These are phyloP conservation scores for Collybia mongolica DNA, from an alignment of 768 basidiomycete species.

Conservation along the genomic window DNA sequence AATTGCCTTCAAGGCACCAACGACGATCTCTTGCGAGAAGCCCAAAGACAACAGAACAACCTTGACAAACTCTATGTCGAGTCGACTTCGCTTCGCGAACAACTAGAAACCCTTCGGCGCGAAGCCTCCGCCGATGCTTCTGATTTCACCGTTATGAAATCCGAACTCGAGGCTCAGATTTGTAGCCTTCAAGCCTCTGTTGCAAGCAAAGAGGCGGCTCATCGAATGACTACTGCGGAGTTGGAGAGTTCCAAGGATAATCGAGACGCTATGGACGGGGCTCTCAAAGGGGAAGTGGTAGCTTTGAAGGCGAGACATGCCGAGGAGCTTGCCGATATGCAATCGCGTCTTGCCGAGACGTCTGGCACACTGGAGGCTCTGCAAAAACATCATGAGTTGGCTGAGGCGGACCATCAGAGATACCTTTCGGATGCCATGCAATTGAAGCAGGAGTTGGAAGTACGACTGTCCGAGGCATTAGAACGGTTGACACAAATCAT, in stretches of 20 bases:
- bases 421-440: constrained; percentile 28
- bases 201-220: constrained; percentile 13
- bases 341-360: constrained; percentile 32
- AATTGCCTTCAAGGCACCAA: constrained; percentile 5
- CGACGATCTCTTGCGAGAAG: constrained; percentile 6
- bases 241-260: constrained; percentile 25
- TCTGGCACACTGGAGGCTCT: constrained; percentile 32
- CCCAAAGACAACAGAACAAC: constrained; percentile 1
- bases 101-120: constrained; percentile 12
- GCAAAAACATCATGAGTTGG: constrained; percentile 28
- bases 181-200: constrained; percentile 16
- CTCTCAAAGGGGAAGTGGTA: constrained; percentile 24
- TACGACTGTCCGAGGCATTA: constrained; percentile 15
- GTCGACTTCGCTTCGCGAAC: constrained; percentile 2
- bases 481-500: constrained; percentile 8
- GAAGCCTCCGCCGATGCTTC: constrained; percentile 11
- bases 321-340: constrained; percentile 33
- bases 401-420: constrained; percentile 30
- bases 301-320: constrained; percentile 33
- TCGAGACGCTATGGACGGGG: constrained; percentile 16
- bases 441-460: constrained; percentile 29
- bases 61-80: constrained; percentile 5
- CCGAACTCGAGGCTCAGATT: constrained; percentile 21
- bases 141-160: constrained; percentile 14
- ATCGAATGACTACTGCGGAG: constrained; percentile 24